A percentile compares a stretch with the other conserved stretches of the same genome.
phyloP scores from a whole-genome alignment of 257 asterid genomes.

The Nicotiana tabacum region DNA sequence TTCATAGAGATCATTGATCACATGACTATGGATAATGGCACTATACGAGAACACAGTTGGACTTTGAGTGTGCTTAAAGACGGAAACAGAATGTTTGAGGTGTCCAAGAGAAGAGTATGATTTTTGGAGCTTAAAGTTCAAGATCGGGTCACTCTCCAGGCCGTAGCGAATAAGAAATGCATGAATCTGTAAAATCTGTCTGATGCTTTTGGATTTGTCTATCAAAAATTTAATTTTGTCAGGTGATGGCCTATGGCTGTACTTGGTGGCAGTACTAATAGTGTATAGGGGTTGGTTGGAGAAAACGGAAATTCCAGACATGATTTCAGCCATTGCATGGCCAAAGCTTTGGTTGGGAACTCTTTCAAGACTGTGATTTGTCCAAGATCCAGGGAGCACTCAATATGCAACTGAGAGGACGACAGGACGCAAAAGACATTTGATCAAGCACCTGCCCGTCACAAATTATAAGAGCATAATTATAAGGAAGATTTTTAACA shows the following conservation, averaged over 20 bases:
- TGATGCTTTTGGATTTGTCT: slow-evolving; percentile 20
- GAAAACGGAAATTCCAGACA: slow-evolving; percentile 15
- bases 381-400: neutral
- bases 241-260: slow-evolving; percentile 7
- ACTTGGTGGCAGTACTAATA: slow-evolving; percentile 6
- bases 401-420: neutral
- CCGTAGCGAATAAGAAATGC: slow-evolving; percentile 17
- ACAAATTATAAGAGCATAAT: neutral
- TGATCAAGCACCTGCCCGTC: neutral
- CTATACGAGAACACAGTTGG: slow-evolving; percentile 30
- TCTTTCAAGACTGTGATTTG: neutral
- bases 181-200: slow-evolving; percentile 21
- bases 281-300: neutral
- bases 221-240: slow-evolving; percentile 20
- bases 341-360: neutral
- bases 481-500: neutral
- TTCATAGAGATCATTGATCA: slow-evolving; percentile 13
- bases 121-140: slow-evolving; percentile 29
- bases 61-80: slow-evolving; percentile 13
- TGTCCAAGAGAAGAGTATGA: slow-evolving; percentile 22
- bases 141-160: slow-evolving; percentile 17
- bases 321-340: slow-evolving; percentile 7
- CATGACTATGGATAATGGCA: slow-evolving; percentile 25
- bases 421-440: neutral
- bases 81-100: slow-evolving; percentile 17